Percentiles rank a stretch among this genome's conserved stretches.
Evolutionary conservation across 2,329 filamentous ascomycete species (phyloP).

Genomic region (Epichloe uncinata): DNA sequence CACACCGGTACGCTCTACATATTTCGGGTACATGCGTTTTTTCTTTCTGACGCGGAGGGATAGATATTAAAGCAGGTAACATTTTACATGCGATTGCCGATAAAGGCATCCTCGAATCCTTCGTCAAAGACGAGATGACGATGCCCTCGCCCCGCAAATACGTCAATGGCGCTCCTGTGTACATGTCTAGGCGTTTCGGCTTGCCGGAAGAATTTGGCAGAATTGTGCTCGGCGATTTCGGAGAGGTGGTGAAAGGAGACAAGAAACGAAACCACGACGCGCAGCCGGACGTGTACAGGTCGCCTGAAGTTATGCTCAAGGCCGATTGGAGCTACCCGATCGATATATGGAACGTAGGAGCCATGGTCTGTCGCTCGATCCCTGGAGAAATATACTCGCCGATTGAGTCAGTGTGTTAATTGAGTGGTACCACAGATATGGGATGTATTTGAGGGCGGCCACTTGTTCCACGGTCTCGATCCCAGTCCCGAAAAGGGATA

Average conservation of each 20-base stretch:
- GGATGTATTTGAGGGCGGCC: too few species aligned
- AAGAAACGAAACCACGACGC: conserved; percentile 4
- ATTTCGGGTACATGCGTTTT: too few species aligned
- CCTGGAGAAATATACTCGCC: too few species aligned
- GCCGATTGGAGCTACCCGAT: conserved; percentile 13
- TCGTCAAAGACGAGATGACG: background rate
- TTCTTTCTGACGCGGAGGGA: too few species aligned
- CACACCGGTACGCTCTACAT: too few species aligned
- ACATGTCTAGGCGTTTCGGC: conserved; percentile 1
- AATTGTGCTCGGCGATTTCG: background rate
- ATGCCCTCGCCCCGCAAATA: background rate
- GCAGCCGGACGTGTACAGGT: conserved; percentile 13
- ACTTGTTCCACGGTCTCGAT: too few species aligned
- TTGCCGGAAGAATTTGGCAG: background rate
- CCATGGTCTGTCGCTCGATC: conserved; percentile 7
- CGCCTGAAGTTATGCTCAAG: conserved; percentile 14
- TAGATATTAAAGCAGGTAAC: too few species aligned
- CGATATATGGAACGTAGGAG: conserved; percentile 13
- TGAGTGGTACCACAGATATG: too few species aligned
- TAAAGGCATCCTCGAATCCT: background rate
- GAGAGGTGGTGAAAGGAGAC: too few species aligned
- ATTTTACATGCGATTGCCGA: too few species aligned
- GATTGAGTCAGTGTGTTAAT: too few species aligned
- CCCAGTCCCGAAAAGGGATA: too few species aligned
- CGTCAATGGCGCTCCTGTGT: background rate